Percentiles rank a stretch among this genome's conserved stretches.
Conservation (phyloP, 2,329 filamentous ascomycete species). For the Diaporthe vaccinii region DNA sequence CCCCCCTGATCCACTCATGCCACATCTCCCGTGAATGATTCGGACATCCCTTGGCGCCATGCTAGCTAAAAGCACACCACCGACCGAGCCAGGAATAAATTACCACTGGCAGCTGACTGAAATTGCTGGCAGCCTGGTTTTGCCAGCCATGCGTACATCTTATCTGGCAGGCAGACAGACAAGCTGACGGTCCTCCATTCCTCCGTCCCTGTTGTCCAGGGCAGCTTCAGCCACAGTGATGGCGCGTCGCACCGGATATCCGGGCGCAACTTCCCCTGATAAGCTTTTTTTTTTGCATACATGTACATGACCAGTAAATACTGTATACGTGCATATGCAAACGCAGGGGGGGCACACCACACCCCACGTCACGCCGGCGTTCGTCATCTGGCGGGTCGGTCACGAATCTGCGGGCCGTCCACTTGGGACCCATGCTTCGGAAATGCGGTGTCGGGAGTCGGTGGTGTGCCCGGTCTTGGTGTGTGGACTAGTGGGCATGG, state of each 20-base stretch:
- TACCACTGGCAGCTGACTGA: neutral
- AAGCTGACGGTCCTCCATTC: neutral
- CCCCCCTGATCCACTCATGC: neutral
- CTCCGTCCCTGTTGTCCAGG: too few relatives aligned
- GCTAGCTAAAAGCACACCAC: slow-evolving; percentile 24
- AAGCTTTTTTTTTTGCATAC: neutral
- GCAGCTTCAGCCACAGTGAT: neutral
- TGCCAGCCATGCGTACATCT: neutral
- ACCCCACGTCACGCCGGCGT: neutral
- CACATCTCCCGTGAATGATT: neutral
- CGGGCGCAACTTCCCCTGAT: neutral
- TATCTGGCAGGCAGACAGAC: neutral
- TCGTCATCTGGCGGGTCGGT: slow-evolving; percentile 38
- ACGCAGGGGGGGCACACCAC: neutral
- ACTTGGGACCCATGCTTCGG: slow-evolving; percentile 17
- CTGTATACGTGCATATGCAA: slow-evolving; percentile 8
- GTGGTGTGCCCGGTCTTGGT: slow-evolving; percentile 4
- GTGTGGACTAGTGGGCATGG: neutral
- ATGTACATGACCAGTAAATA: neutral
- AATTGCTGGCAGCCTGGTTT: neutral
- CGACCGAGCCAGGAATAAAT: neutral
- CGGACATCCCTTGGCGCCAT: slow-evolving; percentile 8
- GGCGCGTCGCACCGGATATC: neutral
- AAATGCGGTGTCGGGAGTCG: slow-evolving; percentile 36
- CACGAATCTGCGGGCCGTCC: slow-evolving; percentile 36